phyloP scores from a whole-genome alignment of 176 grass and related monocot species.

The Oryza meridionalis region DNA sequence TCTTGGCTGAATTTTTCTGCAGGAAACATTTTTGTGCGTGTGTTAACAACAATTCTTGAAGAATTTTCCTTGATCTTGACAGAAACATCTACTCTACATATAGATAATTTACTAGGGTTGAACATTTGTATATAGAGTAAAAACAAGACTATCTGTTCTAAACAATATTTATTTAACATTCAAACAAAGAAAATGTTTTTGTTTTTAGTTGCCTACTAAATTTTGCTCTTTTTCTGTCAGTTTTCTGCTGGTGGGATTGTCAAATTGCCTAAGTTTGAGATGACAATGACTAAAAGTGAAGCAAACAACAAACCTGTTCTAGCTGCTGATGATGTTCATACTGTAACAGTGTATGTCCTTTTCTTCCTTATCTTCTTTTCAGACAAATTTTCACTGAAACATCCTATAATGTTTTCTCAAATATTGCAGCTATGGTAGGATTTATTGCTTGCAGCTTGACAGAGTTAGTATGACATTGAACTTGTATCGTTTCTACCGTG shows the following conservation, averaged over 20 bases:
- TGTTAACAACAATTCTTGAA: not conserved
- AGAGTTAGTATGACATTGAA: slow-evolving; percentile 76
- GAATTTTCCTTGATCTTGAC: not conserved
- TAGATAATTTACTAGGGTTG: slow-evolving; percentile 14
- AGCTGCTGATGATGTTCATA: slow-evolving; percentile 89
- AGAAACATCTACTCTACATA: not conserved
- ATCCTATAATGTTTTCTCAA: slow-evolving; percentile 20
- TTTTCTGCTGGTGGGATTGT: slow-evolving; percentile 91
- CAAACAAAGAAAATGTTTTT: not conserved
- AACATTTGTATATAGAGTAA: not conserved
- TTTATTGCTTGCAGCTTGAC: slow-evolving; percentile 96
- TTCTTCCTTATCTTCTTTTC: slow-evolving; percentile 12
- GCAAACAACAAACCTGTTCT: slow-evolving; percentile 89
- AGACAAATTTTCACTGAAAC: slow-evolving; percentile 1
- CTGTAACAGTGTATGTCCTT: slow-evolving; percentile 82
- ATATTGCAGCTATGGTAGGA: slow-evolving; percentile 88
- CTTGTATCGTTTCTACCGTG: slow-evolving; percentile 92
- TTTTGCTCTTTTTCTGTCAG: slow-evolving; percentile 39
- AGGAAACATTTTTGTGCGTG: not conserved
- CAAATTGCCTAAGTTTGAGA: slow-evolving; percentile 94
- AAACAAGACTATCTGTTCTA: not conserved
- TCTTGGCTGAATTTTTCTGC: slow-evolving; percentile 4
- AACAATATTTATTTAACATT: slow-evolving; percentile 17
- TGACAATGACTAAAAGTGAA: slow-evolving; percentile 86
- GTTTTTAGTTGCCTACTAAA: slow-evolving; percentile 25